Evolutionary conservation across 148 eudicot genomes (phyloP).

Genomic region (Heliosperma pusillum): DNA sequence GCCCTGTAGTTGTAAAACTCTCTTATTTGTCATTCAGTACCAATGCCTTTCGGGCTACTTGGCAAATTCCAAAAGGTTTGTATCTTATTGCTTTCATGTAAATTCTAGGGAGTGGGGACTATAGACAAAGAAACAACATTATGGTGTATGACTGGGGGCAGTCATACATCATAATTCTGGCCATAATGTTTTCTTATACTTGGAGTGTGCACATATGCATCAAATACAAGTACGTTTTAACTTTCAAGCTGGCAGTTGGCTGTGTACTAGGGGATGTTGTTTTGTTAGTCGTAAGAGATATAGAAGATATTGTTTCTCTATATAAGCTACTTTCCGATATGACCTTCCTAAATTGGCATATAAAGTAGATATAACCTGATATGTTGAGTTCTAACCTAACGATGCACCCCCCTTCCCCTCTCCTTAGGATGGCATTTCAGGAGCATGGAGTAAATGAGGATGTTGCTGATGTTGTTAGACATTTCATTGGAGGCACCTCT

Average conservation of each 20-base stretch:
- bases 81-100: not conserved
- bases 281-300: not conserved
- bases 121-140: not conserved
- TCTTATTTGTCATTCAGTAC: not conserved
- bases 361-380: not conserved
- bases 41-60: not conserved
- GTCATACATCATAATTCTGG: not conserved
- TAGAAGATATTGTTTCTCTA: conserved; percentile 6
- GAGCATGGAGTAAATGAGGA: conserved; percentile 64
- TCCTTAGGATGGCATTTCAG: conserved; percentile 59
- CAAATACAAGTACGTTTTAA: not conserved
- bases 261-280: not conserved
- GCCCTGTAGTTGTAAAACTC: not conserved
- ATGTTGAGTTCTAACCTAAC: conserved; percentile 9
- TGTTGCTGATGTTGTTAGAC: conserved; percentile 51
- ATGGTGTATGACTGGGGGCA: not conserved
- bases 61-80: not conserved
- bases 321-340: not conserved
- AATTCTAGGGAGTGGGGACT: not conserved
- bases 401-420: not conserved
- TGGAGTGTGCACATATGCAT: not conserved
- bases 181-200: not conserved
- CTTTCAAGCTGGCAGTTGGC: not conserved
- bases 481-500: conserved; percentile 60
- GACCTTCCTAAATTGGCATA: not conserved